phyloP scores from a whole-genome alignment of 805 yeast genomes.

The Metschnikowia colocasiae region DNA sequence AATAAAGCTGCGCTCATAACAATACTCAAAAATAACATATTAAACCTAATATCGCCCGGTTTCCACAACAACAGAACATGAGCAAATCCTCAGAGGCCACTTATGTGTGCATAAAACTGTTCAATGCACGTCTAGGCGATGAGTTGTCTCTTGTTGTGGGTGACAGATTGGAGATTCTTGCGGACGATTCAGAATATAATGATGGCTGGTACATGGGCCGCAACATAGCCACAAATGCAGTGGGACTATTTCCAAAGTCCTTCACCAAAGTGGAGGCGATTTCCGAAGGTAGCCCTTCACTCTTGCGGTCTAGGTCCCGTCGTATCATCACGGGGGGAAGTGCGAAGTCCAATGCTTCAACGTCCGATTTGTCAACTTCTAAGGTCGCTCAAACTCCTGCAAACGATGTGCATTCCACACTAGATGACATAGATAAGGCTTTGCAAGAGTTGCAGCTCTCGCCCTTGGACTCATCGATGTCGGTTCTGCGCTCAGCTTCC shows the following conservation, averaged over 20 bases:
- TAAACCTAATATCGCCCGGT: not conserved
- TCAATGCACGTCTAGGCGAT: constrained; percentile 82
- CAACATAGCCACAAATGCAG: constrained; percentile 64
- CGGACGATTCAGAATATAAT: constrained; percentile 88
- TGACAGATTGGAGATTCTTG: constrained; percentile 81
- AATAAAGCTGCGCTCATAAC: not conserved
- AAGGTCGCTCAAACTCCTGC: constrained; percentile 8
- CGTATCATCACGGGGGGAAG: constrained; percentile 25
- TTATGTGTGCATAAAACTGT: constrained; percentile 74
- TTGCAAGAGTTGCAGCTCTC: constrained; percentile 52
- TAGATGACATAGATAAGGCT: constrained; percentile 69
- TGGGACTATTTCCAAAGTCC: constrained; percentile 87
- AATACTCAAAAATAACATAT: not conserved
- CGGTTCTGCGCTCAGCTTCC: not conserved
- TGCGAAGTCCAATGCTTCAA: constrained; percentile 8
- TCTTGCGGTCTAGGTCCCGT: constrained; percentile 55
- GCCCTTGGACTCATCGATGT: constrained; percentile 14
- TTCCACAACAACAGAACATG: constrained; percentile 1
- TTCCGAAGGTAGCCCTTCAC: constrained; percentile 16
- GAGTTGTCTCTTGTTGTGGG: constrained; percentile 80
- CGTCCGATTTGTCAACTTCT: constrained; percentile 6
- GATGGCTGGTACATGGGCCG: constrained; percentile 98
- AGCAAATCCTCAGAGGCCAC: constrained; percentile 18
- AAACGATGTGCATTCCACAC: constrained; percentile 31
- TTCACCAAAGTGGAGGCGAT: constrained; percentile 57